Conservation (phyloP, 129 eudicot species). For the Chrysanthemum lavandulifolium region DNA sequence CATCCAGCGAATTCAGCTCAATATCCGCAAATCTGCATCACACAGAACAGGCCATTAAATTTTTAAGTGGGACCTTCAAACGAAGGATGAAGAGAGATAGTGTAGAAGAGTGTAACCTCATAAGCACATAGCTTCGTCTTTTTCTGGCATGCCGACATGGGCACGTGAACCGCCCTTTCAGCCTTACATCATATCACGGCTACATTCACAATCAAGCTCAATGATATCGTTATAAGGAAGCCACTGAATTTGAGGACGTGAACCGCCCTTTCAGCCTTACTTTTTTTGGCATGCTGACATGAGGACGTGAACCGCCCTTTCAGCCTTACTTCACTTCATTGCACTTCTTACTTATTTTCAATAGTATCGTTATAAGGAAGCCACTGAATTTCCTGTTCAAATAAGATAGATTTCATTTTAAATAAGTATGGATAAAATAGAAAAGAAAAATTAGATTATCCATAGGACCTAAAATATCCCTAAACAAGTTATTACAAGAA, state of each 20-base stretch:
- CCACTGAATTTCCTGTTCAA: slow-evolving; percentile 50
- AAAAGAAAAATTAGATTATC: neutral
- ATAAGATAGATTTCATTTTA: neutral
- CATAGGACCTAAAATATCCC: neutral
- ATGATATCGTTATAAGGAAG: slow-evolving; percentile 19
- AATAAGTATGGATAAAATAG: neutral
- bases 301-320: too few relatives aligned
- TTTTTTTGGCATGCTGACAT: too few relatives aligned
- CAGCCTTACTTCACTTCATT: too few relatives aligned
- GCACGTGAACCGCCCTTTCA: too few relatives aligned
- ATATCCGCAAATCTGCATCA: slow-evolving; percentile 5
- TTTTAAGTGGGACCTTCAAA: neutral
- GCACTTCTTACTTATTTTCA: slow-evolving; percentile 23
- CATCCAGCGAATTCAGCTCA: neutral
- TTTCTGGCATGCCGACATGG: slow-evolving; percentile 12
- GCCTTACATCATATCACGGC: too few relatives aligned
- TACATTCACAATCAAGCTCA: too few relatives aligned
- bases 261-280: too few relatives aligned
- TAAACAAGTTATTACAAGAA: neutral
- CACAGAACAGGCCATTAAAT: too few relatives aligned
- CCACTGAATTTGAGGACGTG: slow-evolving; percentile 49
- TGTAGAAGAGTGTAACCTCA: slow-evolving; percentile 6
- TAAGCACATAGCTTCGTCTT: slow-evolving; percentile 14
- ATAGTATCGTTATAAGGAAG: slow-evolving; percentile 24
- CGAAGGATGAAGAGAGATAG: slow-evolving; percentile 1